Evolutionary conservation across 1,284 basidiomycete genomes (phyloP), one percentile per base, ranked within the genome.

Genomic region (Pyrrhoderma lamaoense): DNA sequence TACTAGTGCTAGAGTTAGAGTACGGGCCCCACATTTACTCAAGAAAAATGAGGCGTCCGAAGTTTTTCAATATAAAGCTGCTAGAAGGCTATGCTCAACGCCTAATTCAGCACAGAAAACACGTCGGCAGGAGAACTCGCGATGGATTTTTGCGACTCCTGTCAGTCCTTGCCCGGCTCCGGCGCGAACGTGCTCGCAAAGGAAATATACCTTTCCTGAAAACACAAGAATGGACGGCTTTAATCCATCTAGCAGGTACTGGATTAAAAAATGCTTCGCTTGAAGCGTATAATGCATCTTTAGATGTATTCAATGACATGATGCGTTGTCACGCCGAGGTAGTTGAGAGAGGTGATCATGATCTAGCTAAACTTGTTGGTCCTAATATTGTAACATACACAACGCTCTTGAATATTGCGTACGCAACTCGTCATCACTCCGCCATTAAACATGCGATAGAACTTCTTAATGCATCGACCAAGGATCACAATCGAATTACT

Each of bases 371-470:
- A 19, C 31, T 22, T 4, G 54, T 58, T 22, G 55, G 65, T 23
- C 84, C 86, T 35, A 79, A 89, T 59, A 75, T 84, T 51, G 66
- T 74, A 60, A 85, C 87, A 14, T 80, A 82, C 61, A 84, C 79
- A 40, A 80, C 77, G 1, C 69, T 90, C 45, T 67, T 90, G 53
- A 68, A 71, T 51, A 74, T 82, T 47, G 87, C 87, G 1, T 70
- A 72, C 18, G 72, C 76, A 27, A 77, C 81, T 11, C 60, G 67
- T 36, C 64, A 74, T 38, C 60, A 65, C 2, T 59, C 61, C n/a
- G 62, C 73, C 18, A 49, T 89, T 31, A 69, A 67, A 16, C 77
- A 77, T 54, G 76, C 83, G 0, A 68, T 67, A 34, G 63, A 63
- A 11, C 66, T 87, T 23, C 65, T 89, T 35, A 65, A 69, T 38